Conservation (phyloP, 106 monocot genomes). For the Dioscorea zingiberensis region DNA sequence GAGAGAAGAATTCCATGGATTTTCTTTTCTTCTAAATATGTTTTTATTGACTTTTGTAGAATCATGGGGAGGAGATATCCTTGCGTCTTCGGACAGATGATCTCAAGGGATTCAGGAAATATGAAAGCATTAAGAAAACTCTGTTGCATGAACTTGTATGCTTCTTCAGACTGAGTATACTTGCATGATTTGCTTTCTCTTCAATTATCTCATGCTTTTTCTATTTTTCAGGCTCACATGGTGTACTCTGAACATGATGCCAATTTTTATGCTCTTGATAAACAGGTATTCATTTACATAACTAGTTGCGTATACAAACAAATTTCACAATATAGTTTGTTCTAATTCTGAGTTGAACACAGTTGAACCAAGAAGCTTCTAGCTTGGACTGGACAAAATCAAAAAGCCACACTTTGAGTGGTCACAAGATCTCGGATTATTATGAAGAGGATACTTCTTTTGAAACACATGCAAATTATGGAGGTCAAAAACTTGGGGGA, state of each 20-base stretch:
- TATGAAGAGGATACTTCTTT: conserved; percentile 34
- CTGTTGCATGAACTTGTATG: conserved; percentile 93
- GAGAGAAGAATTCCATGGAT: not conserved
- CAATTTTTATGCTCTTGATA: conserved; percentile 79
- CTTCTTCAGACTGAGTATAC: not conserved
- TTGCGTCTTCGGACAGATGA: conserved; percentile 95
- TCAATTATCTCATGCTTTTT: not conserved
- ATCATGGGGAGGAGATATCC: conserved; percentile 88
- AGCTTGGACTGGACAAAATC: conserved; percentile 92
- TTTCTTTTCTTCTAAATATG: not conserved
- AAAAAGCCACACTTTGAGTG: conserved; percentile 53
- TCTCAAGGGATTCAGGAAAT: conserved; percentile 96
- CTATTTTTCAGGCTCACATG: conserved; percentile 76
- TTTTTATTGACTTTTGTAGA: conserved; percentile 44
- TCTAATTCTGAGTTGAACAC: conserved; percentile 6
- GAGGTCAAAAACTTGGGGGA: conserved; percentile 71
- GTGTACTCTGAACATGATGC: conserved; percentile 89
- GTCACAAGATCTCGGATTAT: conserved; percentile 34
- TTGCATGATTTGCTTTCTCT: no score
- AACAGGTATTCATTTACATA: conserved; percentile 41
- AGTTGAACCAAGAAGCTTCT: conserved; percentile 87
- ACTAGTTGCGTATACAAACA: not conserved
- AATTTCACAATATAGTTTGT: not conserved
- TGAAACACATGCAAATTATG: conserved; percentile 1
- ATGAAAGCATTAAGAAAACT: conserved; percentile 90